Base-by-base conservation (phyloP, 2,329 filamentous ascomycete genomes). In the Penicillium sumatraense region DNA sequence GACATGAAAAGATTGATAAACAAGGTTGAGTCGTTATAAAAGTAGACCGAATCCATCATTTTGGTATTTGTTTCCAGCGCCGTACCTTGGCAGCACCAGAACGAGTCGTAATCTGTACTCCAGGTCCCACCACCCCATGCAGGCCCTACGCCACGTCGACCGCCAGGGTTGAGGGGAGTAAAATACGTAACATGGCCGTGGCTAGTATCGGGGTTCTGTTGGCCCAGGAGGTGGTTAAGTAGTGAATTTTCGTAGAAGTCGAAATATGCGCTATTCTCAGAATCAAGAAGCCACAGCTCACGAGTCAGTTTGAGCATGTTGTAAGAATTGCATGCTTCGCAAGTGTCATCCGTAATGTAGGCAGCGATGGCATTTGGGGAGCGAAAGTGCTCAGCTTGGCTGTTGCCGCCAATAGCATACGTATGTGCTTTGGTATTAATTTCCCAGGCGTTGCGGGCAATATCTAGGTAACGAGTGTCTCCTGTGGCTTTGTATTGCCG, bases 291-390 rank as follows among this genome's bases (percentile, higher is more conserved):
- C 77, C 78, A 84, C 4, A 84, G 72, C 51, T 83, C 80, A 1
- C 80, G 74, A 0, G 81, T 82, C 31, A 84, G 67, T 62, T 83
- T 83, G 42, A 83, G 77, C 81, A 83, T 84, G 60, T 84, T 84
- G 64, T 83, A 83, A 0, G 79, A 80, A 64, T 83, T 83, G 68
- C 81, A 83, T 2, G 75, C 75, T 66, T 84, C 81, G 41, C 74
- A 76, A 0, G 81, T 83, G 61, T 84, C 81, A 0, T 68, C 61
- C 3, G 66, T 67, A 10, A 84, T 68, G 49, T 75, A 78, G 2
- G 60, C 62, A 0, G 80, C 70, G 50, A 83, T 83, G 9, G 74
- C 78, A 54, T 82, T 74, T 0, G 80, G 72, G 0, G 66, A 64
- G 13, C 71, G 75, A 64, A 83, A 84, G 63, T 83, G 81, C 62